phyloP scores from a whole-genome alignment of 2,329 filamentous ascomycete species.

The Clonostachys byssicola region DNA sequence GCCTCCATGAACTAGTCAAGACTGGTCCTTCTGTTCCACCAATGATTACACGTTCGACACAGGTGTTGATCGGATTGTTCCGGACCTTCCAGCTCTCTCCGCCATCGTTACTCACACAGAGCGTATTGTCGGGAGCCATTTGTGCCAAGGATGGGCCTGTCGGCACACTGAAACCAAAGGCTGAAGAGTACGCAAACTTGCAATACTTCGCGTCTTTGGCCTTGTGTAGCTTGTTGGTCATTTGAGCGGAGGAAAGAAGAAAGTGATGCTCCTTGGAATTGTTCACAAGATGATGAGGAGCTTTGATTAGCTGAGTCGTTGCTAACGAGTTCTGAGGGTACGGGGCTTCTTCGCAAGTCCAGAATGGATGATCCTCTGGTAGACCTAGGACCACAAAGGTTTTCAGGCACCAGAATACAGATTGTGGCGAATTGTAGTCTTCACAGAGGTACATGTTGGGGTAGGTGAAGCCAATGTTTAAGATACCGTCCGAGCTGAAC shows the following conservation, averaged over 20 bases:
- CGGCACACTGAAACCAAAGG: constrained; percentile 39
- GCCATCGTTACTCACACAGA: constrained; percentile 6
- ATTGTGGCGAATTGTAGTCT: constrained; percentile 54
- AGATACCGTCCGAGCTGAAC: constrained; percentile 41
- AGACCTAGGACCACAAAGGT: constrained; percentile 37
- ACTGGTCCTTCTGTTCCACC: not conserved
- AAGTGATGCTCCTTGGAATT: constrained; percentile 28
- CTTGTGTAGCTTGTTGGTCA: constrained; percentile 28
- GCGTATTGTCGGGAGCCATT: constrained; percentile 27
- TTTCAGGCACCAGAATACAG: constrained; percentile 50
- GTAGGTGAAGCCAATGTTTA: constrained; percentile 38
- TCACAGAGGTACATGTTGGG: constrained; percentile 51
- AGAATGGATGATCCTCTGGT: constrained; percentile 32
- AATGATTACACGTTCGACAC: not conserved
- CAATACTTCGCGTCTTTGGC: constrained; percentile 37
- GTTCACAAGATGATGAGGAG: constrained; percentile 1
- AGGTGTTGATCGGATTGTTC: constrained; percentile 4
- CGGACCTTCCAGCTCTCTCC: constrained; percentile 6
- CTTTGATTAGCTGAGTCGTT: not conserved
- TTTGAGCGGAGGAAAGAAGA: constrained; percentile 32
- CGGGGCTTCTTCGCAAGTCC: constrained; percentile 29
- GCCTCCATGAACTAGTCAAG: constrained; percentile 7
- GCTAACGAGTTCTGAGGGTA: constrained; percentile 8
- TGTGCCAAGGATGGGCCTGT: constrained; percentile 24
- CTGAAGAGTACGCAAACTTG: constrained; percentile 43